Base-by-base conservation (phyloP, 768 basidiomycete genomes). In the Boletus vermiculosoides region DNA sequence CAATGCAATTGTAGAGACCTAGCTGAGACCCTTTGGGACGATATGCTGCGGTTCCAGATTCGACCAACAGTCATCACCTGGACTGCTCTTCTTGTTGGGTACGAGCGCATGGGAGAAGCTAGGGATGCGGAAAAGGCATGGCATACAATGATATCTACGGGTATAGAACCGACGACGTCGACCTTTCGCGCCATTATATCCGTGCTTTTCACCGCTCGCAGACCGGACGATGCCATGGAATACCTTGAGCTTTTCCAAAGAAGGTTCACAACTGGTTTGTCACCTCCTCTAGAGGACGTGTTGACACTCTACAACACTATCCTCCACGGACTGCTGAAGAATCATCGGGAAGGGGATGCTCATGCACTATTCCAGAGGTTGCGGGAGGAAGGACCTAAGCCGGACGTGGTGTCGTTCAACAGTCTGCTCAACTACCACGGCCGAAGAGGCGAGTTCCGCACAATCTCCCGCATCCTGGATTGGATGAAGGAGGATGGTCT, bases 341-440 rank as follows among this genome's bases (percentile, higher is more conserved):
- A 66, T n/a, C 69, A 70, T 34, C 76, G 71, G 37, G 70, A 77
- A 34, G 55, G 63, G 2, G 77, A 80, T 30, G 81, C 78, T 7
- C 67, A 71, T 36, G 66, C 68, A 9, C 55, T 86, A 40, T 65
- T 86, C 40, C 62, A 74, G 37, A 66, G 62, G 49, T 79, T 87
- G 78, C 72, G 76, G 45, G 72, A 40, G 40, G 60, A 66, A 7
- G 87, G 87, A 1, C 86, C 87, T 8, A 74, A 76, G 28, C 87
- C 88, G 12, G 88, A 93, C 65, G 74, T 90, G 28, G 76, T 87
- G 46, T 85, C 92, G 2, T 88, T 87, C 77, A 98, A 97, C 74
- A 90, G 83, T 2, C 77, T 97, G 63, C 74, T 98, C 50, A 77
- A 78, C 13, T 83, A 88, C 63, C 83, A 89, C 65, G 81, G 80